Evolutionary conservation across 441 rosid species (phyloP).

Genomic region (Omphalea diandra): DNA sequence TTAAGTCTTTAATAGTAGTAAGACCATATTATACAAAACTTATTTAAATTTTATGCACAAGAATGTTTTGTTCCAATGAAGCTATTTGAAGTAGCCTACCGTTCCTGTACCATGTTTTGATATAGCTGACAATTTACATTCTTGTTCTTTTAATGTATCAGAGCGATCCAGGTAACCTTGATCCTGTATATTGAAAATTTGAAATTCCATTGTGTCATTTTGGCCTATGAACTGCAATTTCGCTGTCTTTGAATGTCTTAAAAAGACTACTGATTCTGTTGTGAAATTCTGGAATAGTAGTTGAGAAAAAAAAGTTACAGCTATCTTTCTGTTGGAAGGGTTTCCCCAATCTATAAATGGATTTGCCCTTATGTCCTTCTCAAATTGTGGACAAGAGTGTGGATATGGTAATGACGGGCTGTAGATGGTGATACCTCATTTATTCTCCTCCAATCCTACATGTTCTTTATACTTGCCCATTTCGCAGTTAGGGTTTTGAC

Average conservation of each 20-base stretch:
- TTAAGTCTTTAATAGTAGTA: too few relatives aligned
- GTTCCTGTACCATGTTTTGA: too few relatives aligned
- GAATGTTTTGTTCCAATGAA: too few relatives aligned
- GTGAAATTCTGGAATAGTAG: conserved; percentile 2
- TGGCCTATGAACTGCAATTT: neutral
- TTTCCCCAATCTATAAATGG: neutral
- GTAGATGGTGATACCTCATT: neutral
- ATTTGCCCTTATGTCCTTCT: neutral
- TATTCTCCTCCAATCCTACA: neutral
- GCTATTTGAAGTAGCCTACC: too few relatives aligned
- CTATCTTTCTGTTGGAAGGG: neutral
- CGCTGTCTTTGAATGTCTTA: neutral
- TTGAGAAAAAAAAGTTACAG: neutral
- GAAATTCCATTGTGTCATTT: conserved; percentile 8
- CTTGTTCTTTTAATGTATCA: too few relatives aligned
- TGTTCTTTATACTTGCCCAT: neutral
- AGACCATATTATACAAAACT: too few relatives aligned
- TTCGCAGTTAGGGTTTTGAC: neutral
- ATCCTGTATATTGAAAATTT: too few relatives aligned
- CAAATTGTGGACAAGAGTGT: neutral
- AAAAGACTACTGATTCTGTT: neutral
- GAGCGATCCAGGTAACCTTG: too few relatives aligned
- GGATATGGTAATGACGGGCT: neutral
- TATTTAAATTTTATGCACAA: too few relatives aligned
- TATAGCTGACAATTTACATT: too few relatives aligned